Evolutionary conservation across 768 basidiomycete genomes (phyloP).

Genomic region (Amanita subjunquillea): DNA sequence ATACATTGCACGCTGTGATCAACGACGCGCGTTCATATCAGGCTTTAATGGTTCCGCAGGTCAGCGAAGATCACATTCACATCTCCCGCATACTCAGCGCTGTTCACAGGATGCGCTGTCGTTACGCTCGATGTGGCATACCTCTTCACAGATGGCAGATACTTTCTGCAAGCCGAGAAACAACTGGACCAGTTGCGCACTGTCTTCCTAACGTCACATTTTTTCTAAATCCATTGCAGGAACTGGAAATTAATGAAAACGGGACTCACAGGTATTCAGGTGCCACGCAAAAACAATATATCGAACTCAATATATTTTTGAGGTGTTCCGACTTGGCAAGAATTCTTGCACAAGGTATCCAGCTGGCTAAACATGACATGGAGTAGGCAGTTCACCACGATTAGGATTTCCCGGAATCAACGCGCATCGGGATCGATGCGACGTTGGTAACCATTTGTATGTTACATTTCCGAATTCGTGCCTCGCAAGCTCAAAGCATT

Average conservation of each 20-base stretch:
- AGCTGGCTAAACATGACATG: not conserved
- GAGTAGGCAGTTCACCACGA: not conserved
- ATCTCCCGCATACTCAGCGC: not conserved
- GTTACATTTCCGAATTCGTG: slow-evolving; percentile 6
- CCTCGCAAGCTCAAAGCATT: not conserved
- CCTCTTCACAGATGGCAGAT: slow-evolving; percentile 93
- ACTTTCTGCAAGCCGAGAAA: slow-evolving; percentile 86
- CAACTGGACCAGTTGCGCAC: slow-evolving; percentile 69
- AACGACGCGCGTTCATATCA: slow-evolving; percentile 80
- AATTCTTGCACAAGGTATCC: slow-evolving; percentile 66
- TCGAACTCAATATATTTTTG: not conserved
- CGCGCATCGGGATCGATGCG: slow-evolving; percentile 77
- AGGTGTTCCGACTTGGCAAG: slow-evolving; percentile 90
- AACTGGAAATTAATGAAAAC: slow-evolving; percentile 95
- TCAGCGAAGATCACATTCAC: slow-evolving; percentile 14
- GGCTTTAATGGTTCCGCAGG: slow-evolving; percentile 95
- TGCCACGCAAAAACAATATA: not conserved
- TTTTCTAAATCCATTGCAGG: slow-evolving; percentile 20
- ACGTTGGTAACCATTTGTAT: slow-evolving; percentile 59
- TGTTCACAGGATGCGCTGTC: slow-evolving; percentile 10
- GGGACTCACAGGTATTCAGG: slow-evolving; percentile 58
- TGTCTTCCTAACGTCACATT: not conserved
- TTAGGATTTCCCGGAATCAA: slow-evolving; percentile 51
- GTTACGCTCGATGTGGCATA: slow-evolving; percentile 35
- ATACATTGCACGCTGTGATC: slow-evolving; percentile 78